Conservation (phyloP, 139 green algal species). For the Volvox reticuliferus region DNA sequence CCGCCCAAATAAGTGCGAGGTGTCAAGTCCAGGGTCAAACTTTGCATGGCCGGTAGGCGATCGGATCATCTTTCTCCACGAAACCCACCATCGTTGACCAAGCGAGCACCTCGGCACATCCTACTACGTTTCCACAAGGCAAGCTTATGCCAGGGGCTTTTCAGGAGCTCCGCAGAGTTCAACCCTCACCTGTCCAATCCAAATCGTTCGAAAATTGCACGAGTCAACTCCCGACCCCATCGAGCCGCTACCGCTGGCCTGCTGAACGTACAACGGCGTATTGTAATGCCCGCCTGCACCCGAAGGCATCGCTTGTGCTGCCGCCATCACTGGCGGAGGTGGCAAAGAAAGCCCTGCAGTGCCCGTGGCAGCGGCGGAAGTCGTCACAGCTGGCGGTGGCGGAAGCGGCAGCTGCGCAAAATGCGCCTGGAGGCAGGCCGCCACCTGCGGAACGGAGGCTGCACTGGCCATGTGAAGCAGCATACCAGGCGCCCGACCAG, state of each 20-base stretch:
- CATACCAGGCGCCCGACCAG: slow-evolving; percentile 46
- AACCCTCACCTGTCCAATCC: slow-evolving; percentile 62
- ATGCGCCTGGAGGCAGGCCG: neutral
- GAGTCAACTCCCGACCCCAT: neutral
- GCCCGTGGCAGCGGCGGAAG: neutral
- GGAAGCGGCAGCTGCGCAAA: neutral
- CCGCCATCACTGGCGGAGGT: neutral
- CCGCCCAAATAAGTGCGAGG: too few species aligned
- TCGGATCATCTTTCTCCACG: too few species aligned
- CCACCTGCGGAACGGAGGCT: slow-evolving; percentile 23
- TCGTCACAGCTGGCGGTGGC: neutral
- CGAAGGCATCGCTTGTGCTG: neutral
- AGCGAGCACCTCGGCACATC: too few species aligned
- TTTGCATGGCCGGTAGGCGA: too few species aligned
- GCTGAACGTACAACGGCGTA: neutral
- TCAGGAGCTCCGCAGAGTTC: neutral
- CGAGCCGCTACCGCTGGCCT: neutral
- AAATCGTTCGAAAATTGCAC: slow-evolving; percentile 54
- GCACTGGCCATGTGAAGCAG: slow-evolving; percentile 51
- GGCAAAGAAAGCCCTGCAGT: neutral
- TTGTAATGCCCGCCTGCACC: neutral
- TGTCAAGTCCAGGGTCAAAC: too few species aligned
- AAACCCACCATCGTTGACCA: too few species aligned
- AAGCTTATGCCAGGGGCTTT: too few species aligned
- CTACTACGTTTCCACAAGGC: too few species aligned